Base-by-base conservation (phyloP, 1,284 basidiomycete genomes). In the Cryptococcus hybrid region DNA sequence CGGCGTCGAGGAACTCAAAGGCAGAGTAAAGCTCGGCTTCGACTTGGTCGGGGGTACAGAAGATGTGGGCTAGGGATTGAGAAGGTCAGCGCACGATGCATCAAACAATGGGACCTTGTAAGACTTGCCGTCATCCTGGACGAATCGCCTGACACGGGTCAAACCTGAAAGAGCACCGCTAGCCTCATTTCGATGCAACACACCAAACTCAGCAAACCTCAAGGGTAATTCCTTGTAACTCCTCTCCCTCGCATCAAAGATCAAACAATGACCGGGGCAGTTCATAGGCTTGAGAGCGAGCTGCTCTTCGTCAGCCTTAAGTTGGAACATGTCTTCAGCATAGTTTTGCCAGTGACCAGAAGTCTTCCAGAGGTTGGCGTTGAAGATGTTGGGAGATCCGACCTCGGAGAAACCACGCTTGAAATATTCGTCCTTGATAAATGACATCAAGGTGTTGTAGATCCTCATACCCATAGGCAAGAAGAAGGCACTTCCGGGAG, bases 271-370 rank as follows among this genome's bases (percentile, higher is more conserved):
- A 7, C 95, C 95, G 0, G 96, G 96, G 76, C 96, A 99, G 79
- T 99, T 99, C 96, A 99, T 99, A 15, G 96, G 96, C 80, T 98
- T 98, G 58, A 95, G 82, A 1, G 84, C 93, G 85, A 90, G 96
- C 70, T 85, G 85, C 79, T 98, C 94, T 80, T 99, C 97, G 80
- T 99, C 96, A 58, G 98, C 81, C 62, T 91, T 88, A 55, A 99
- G 86, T 44, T 82, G 75, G 80, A 99, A 99, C 96, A 99, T 99
- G 79, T 93, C 94, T 60, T 99, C 94, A 71, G 88, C 86, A 82
- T 96, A 96, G 79, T 99, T 96, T 71, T 92, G 86, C 95, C 91
- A 98, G 77, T 99, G 96, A 5, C 96, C 96, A 0, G 95, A 99
- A 1, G 91, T 94, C 80, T 98, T 88, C 96, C 96, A 99, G 15